A percentile compares a stretch with the other conserved stretches of the same genome.
These are phyloP conservation scores for Puccinia novopanici DNA, from an alignment of 1,284 basidiomycete genomes.

Conservation along the genomic window DNA sequence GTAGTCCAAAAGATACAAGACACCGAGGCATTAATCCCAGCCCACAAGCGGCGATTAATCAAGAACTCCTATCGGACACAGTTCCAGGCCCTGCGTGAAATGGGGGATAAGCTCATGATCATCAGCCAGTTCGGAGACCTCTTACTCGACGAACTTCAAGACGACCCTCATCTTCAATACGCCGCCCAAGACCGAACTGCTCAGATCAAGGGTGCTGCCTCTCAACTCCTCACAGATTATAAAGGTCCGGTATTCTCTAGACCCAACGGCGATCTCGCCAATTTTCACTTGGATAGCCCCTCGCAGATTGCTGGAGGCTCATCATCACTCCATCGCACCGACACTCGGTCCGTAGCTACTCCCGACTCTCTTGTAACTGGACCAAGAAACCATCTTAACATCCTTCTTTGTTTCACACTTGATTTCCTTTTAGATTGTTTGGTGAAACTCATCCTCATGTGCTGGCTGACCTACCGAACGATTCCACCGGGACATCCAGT, in stretches of 20 bases:
- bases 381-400: neutral
- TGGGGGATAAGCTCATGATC: slow-evolving; percentile 56
- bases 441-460: slow-evolving; percentile 44
- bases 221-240: slow-evolving; percentile 36
- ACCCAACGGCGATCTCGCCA: slow-evolving; percentile 18
- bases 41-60: slow-evolving; percentile 55
- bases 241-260: slow-evolving; percentile 19
- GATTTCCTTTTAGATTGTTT: slow-evolving; percentile 33
- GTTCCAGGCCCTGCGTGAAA: slow-evolving; percentile 54
- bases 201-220: slow-evolving; percentile 53
- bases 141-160: slow-evolving; percentile 53
- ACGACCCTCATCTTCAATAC: slow-evolving; percentile 52
- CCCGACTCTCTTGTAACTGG: neutral
- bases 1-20: slow-evolving; percentile 51
- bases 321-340: slow-evolving; percentile 20
- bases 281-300: neutral
- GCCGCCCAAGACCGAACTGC: slow-evolving; percentile 54
- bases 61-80: slow-evolving; percentile 53
- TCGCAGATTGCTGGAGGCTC: neutral
- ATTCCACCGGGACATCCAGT: neutral
- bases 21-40: slow-evolving; percentile 52
- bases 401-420: no score
- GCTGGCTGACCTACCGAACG: neutral
- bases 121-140: slow-evolving; percentile 55
- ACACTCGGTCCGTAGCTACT: slow-evolving; percentile 9